Evolutionary conservation across 2,329 filamentous ascomycete genomes (phyloP), one percentile per base, ranked within the genome.

Genomic region (Neophaeococcomyces aloes): DNA sequence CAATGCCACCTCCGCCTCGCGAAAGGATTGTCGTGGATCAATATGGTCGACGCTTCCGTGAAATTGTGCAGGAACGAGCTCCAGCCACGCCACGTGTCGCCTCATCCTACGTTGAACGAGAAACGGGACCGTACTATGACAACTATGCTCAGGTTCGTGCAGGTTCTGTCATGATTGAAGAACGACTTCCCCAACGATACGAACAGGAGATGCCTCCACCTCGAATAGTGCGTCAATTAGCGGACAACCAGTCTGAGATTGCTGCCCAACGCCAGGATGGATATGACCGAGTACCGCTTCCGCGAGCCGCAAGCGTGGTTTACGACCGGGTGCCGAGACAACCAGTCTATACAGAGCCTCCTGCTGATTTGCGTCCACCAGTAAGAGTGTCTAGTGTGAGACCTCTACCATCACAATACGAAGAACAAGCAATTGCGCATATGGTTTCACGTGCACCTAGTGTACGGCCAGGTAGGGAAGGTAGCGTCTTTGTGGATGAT

Each of bases 1-100:
- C 66, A 29, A 55, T 61, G 23, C 53, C 59, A 31, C 69, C 69
- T 38, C 69, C 75, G 5, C 71, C 75, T 14, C 66, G 75, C 35
- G 69, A 79, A 44, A 78, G 81, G 48, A 81, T 94, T 50, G 72
- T 94, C 27, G 71, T 93, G 43, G 88, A 95, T 63, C 78, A 84
- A 49, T 85, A 80, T 61, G 87, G 87, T 31, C 84, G 85, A 59
- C 79, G 86, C 59, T 95, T 88, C 64, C 76, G 76, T 48, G 75
- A 78, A 50, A 68, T 70, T 32, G 62, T 73, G 4, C 60, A 67
- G 10, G 60, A 65, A 13, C 53, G 51, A 59, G 54, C 59, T 53
- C 45, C 61, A 54, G 14, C 61, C 54, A n/a, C 53, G 53, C 51
- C 56, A 52, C 45, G 44, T 31, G 25, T 50, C 42, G 45, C 49